phyloP scores from a whole-genome alignment of 1,284 basidiomycete genomes.

The Fomitopsis pinicola region DNA sequence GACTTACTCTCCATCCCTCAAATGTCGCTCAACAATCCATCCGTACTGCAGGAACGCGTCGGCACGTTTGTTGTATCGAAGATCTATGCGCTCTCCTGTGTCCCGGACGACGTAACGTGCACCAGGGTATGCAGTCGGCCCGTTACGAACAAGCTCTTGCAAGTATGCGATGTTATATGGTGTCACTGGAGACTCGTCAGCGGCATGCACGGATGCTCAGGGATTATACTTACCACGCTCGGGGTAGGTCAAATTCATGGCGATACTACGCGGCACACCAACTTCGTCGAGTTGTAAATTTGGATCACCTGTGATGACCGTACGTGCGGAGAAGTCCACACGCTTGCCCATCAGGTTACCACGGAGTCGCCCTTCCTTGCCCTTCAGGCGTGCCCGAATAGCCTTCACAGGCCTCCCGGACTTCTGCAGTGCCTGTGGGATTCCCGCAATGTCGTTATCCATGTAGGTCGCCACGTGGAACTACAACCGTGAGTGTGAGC shows the following conservation, averaged over 20 bases:
- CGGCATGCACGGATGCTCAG: neutral
- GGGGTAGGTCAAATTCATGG: slow-evolving; percentile 97
- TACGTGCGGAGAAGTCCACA: slow-evolving; percentile 98
- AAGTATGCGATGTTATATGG: slow-evolving; percentile 96
- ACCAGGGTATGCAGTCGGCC: slow-evolving; percentile 93
- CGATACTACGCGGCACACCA: slow-evolving; percentile 95
- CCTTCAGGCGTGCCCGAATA: slow-evolving; percentile 96
- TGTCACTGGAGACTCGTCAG: slow-evolving; percentile 60
- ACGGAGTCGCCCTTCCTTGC: slow-evolving; percentile 96
- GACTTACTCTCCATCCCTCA: slow-evolving; percentile 95
- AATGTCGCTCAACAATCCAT: slow-evolving; percentile 97
- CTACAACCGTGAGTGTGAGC: slow-evolving; percentile 32
- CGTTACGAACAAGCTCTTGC: slow-evolving; percentile 95
- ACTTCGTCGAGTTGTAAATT: slow-evolving; percentile 97
- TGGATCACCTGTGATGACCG: slow-evolving; percentile 99
- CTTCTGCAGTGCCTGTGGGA: slow-evolving; percentile 96
- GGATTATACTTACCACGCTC: slow-evolving; percentile 70
- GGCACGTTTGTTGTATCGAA: slow-evolving; percentile 97
- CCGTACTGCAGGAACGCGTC: slow-evolving; percentile 97
- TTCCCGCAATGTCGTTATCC: slow-evolving; percentile 99
- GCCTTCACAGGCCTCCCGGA: slow-evolving; percentile 98
- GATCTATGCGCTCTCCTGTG: slow-evolving; percentile 96
- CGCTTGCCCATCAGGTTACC: slow-evolving; percentile 99
- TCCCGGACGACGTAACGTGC: slow-evolving; percentile 97
- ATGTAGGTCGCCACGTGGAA: slow-evolving; percentile 99